Conservation (phyloP, 208 protist species). For the Phytomonas francai region DNA sequence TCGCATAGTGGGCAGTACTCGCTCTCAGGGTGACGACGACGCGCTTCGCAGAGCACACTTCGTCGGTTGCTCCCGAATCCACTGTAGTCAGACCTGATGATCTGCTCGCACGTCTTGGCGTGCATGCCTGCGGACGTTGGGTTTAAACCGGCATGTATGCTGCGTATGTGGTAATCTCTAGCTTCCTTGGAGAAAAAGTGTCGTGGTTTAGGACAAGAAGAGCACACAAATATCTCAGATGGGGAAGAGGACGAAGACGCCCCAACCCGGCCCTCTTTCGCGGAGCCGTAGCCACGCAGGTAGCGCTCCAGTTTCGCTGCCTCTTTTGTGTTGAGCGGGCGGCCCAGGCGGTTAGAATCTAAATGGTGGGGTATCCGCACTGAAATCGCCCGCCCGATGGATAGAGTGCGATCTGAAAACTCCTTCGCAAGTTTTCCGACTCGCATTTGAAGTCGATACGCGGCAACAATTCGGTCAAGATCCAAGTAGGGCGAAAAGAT, state of each 20-base stretch:
- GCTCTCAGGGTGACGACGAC: not conserved
- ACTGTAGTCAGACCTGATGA: not conserved
- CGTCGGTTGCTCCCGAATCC: not conserved
- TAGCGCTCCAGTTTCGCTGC: slow-evolving; percentile 33
- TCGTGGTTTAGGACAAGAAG: slow-evolving; percentile 13
- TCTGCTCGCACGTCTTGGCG: not conserved
- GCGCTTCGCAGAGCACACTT: not conserved
- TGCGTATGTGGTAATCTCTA: not conserved
- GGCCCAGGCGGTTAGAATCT: slow-evolving; percentile 21
- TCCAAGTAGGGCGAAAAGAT: not conserved
- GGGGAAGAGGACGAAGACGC: not conserved
- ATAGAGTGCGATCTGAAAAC: not conserved
- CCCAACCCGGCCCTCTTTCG: slow-evolving; percentile 10
- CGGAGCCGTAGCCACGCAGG: slow-evolving; percentile 17
- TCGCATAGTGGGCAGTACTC: slow-evolving; percentile 25
- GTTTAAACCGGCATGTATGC: not conserved
- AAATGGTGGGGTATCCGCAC: slow-evolving; percentile 25
- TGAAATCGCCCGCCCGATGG: not conserved
- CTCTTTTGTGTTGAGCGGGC: slow-evolving; percentile 27
- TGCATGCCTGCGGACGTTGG: not conserved
- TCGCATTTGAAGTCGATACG: not conserved
- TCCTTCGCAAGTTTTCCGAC: not conserved
- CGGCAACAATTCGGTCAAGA: not conserved
- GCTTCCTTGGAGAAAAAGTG: slow-evolving; percentile 19
- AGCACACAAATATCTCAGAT: slow-evolving; percentile 9